Evolutionary conservation across 2,329 filamentous ascomycete genomes (phyloP), one percentile per base, ranked within the genome.

Genomic region (Coniella lustricola): DNA sequence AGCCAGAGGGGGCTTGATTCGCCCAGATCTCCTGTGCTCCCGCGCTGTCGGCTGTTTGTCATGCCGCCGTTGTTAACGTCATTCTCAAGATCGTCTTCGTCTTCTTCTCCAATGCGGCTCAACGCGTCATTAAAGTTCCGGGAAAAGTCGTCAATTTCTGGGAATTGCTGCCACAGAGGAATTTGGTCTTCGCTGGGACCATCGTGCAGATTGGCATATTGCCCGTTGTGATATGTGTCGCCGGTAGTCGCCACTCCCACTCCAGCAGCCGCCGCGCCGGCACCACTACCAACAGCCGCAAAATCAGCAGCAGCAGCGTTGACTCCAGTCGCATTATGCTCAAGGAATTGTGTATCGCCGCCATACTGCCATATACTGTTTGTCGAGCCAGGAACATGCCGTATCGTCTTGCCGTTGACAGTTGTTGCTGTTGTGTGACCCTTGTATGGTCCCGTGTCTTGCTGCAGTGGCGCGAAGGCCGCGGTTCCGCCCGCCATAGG

Each of bases 1-100:
- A 78, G 74, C 75, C 75, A 78, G 33, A 78, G 60, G 4, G 73
- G 73, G 36, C 71, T 51, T 31, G 29, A 48, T 44, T 44, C 51
- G n/a, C 49, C 51, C 40, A 53, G 4, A 29, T 35, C 44, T 13
- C 50, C 55, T 32, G 38, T 44, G 14, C 50, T 48, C 1, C 51
- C 40, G 1, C 25, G 31, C n/a, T 43, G 25, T 10, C 25, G 5
- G 5, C 5, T 48, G 17, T 42, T 46, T 16, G 42, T 46, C 33
- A 57, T 55, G 10, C 49, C 46, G 5, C 34, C 48, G 22, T 39
- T 47, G 16, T 48, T 51, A 4, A 52, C 46, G 7, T 35, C 45
- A 17, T 34, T 40, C n/a, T 38, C 45, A 13, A 48, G 44, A 8
- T 48, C 21, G 56, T 67, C 57, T 59, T 70, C 62, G 48, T 64